Base-by-base conservation (phyloP, 306 rosid species). In the Gastrolobium villosum region DNA sequence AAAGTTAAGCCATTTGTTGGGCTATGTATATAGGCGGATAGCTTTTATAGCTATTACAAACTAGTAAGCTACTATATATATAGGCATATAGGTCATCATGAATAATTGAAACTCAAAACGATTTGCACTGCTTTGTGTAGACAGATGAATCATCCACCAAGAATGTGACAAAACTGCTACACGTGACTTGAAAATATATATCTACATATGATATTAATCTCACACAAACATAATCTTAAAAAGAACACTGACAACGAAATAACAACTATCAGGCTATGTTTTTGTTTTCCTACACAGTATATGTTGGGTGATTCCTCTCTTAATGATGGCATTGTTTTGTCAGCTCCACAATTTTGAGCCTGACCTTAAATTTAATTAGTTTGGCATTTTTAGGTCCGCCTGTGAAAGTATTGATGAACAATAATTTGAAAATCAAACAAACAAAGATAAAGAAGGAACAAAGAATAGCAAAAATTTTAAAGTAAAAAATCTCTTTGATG, bases 201-300 rank as follows among this genome's bases (percentile, higher is more conserved):
- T 66, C 15, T 70, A 20, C 57, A 40, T 7, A 15, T 48, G 68
- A 65, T 30, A 48, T 46, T 40, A 14, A 20, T 1, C 62, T 14
- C 61, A 13, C 70, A 34, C n/a, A 73, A 49, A 49, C 53, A 66
- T 31, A 57, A 60, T 79, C 78, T 50, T 11, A 61, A 3, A 8
- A 64, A 65, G 41, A 67, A 67, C 54, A 66, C 10, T 15, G 81
- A 83, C 69, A 74, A 7, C 15, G 65, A 68, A 67, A 52, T 52
- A 73, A 37, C 81, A 74, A 28, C 69, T 10, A 41, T 50, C 28
- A 8, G 56, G 10, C 36, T 20, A 65, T 65, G n/a, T 70, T 49
- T 48, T 62, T 75, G 72, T 28, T 62, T 76, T 39, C 52, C 41
- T 62, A 45, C 65, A 28, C 71, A 40, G 4, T 63, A 39, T 10